Evolutionary conservation across 805 yeast genomes (phyloP), one percentile per base, ranked within the genome.

Genomic region (Starmerella stellata): DNA sequence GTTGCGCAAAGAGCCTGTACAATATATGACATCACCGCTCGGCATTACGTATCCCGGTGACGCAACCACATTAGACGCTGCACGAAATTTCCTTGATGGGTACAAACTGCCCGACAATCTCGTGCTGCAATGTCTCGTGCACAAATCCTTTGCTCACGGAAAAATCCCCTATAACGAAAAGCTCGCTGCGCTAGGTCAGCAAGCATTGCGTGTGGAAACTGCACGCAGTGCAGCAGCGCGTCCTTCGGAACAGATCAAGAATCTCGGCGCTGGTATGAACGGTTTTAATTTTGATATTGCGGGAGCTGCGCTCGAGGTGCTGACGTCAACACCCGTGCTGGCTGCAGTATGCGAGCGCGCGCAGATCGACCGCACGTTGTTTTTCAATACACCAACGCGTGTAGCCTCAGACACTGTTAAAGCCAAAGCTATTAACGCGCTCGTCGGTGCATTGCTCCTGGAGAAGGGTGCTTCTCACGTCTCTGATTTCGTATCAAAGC

Each of bases 61-160:
- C 13, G 63, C 65, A 14, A 60, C 66, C 11, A 70, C 75, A 39
- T 53, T 77, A 33, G 52, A 56, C 37, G 61, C 64, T 23, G 57
- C 75, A 38, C 70, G 71, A 50, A 44, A 49, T 21, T 70, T 72
- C 46, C 57, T 77, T 14, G 62, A 62, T 18, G 63, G 68, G 43
- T 74, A 64, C 51, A 47, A 63, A 31, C 61, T 85, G 31, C 64
- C 76, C 4, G 78, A 80, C 50, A 65, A 66, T 5, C 48, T 77
- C 42, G 60, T 77, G 18, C 63, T 82, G 44, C 96, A 87, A 61
- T 74, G 80, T 30, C 62, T 85, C 51, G 85, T 95, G 4, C 95
- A 87, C 62, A 87, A 87, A 61, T 80, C 94, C 18, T 87, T 83
- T 65, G 93, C 92, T 4, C 92, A 81, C 60, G 95, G 94, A 8